Percentiles rank a stretch among this genome's conserved stretches.
Evolutionary conservation across 2,329 filamentous ascomycete species (phyloP).

Genomic region (Trichoderma sp.): DNA sequence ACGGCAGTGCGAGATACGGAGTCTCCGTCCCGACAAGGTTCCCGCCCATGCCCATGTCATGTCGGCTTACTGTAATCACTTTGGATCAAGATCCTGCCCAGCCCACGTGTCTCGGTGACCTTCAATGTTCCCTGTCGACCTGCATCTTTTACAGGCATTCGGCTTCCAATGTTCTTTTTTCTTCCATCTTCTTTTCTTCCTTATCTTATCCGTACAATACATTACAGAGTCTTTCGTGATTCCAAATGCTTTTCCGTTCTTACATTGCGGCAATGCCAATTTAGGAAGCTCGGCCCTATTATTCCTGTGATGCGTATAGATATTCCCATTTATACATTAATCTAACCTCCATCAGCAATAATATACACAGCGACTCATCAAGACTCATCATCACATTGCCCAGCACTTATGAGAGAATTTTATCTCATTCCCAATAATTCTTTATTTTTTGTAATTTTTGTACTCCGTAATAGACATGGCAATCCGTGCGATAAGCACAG

Average conservation of each 20-base stretch:
- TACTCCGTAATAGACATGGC: neutral
- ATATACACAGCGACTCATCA: neutral
- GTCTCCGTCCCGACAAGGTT: slow-evolving; percentile 4
- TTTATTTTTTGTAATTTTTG: neutral
- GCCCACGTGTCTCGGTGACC: neutral
- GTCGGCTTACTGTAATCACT: neutral
- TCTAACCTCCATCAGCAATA: neutral
- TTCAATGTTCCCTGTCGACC: neutral
- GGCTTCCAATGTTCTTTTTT: neutral
- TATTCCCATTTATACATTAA: neutral
- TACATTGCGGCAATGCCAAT: neutral
- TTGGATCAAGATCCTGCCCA: neutral
- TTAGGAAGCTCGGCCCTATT: neutral
- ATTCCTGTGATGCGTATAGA: neutral
- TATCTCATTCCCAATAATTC: neutral
- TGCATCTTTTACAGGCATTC: neutral
- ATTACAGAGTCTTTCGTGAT: neutral
- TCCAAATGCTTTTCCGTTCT: neutral
- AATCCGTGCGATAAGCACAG: neutral
- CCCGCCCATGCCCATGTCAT: neutral
- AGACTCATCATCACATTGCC: neutral
- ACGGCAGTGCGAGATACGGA: slow-evolving; percentile 1
- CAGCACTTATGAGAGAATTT: neutral
- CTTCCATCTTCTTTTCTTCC: neutral
- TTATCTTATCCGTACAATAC: neutral